These are phyloP conservation scores for Platanthera guangdongensis DNA, from an alignment of 106 monocot species.

Conservation along the genomic window DNA sequence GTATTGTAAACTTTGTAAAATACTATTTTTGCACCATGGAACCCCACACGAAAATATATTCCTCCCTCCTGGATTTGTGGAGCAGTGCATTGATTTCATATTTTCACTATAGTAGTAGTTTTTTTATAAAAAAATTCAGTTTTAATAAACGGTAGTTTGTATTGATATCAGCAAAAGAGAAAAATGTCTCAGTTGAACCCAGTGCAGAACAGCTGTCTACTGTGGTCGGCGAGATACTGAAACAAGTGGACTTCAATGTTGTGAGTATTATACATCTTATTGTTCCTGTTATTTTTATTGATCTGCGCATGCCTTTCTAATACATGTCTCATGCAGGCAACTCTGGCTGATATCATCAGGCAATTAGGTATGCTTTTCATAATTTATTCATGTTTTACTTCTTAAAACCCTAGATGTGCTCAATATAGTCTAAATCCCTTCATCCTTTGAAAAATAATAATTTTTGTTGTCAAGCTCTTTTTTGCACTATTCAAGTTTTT, in stretches of 20 bases:
- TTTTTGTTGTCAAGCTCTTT: neutral
- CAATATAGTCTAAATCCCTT: neutral
- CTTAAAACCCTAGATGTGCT: neutral
- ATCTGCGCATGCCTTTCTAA: conserved; percentile 3
- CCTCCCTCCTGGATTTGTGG: too few species aligned
- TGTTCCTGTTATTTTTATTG: neutral
- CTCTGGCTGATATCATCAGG: conserved; percentile 85
- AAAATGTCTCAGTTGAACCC: conserved; percentile 31
- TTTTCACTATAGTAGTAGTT: too few species aligned
- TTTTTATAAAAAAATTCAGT: too few species aligned
- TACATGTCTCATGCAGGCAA: conserved; percentile 46
- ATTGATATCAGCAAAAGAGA: conserved; percentile 5
- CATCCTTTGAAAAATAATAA: neutral
- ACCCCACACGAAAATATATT: too few species aligned
- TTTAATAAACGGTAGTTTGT: too few species aligned
- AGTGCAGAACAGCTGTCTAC: conserved; percentile 54
- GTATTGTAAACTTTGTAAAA: too few species aligned
- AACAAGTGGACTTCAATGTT: conserved; percentile 78
- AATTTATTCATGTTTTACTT: neutral
- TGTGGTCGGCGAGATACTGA: conserved; percentile 60
- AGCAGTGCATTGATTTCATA: too few species aligned
- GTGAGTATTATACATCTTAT: conserved; percentile 3
- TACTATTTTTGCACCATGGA: too few species aligned
- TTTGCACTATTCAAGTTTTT: neutral
- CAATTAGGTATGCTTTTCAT: conserved; percentile 55